Percentiles rank a stretch among this genome's conserved stretches.
Evolutionary conservation across 805 yeast genomes (phyloP).

Genomic region (Candida chilensis): DNA sequence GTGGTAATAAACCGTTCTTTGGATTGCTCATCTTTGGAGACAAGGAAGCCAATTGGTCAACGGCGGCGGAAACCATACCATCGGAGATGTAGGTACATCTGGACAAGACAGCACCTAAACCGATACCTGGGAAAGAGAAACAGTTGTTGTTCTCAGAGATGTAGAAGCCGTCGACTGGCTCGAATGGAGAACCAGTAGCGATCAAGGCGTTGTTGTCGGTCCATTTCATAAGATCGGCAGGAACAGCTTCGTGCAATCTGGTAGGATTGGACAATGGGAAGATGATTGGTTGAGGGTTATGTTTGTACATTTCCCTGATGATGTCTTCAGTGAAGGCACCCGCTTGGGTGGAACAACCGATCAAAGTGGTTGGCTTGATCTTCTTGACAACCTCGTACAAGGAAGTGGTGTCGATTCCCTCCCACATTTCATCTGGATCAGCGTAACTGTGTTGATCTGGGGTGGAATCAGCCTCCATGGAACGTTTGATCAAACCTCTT

Average conservation of each 20-base stretch:
- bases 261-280: constrained; percentile 40
- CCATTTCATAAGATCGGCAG: constrained; percentile 36
- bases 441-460: constrained; percentile 21
- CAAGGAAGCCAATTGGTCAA: constrained; percentile 32
- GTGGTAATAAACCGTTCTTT: constrained; percentile 34
- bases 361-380: constrained; percentile 33
- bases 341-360: constrained; percentile 36
- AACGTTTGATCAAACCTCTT: constrained; percentile 25
- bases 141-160: constrained; percentile 38
- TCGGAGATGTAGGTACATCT: constrained; percentile 35
- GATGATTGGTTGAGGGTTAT: constrained; percentile 32
- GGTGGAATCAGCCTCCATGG: constrained; percentile 13
- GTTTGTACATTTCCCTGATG: constrained; percentile 31
- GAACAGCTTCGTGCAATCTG: constrained; percentile 36
- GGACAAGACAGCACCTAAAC: constrained; percentile 39
- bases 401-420: constrained; percentile 23
- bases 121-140: constrained; percentile 40
- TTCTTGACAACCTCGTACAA: constrained; percentile 25
- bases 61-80: constrained; percentile 37
- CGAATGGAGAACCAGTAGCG: constrained; percentile 39
- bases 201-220: constrained; percentile 37
- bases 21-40: constrained; percentile 36
- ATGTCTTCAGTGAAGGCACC: constrained; percentile 37
- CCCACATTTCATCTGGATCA: constrained; percentile 27
- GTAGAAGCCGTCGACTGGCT: constrained; percentile 33